phyloP scores from a whole-genome alignment of 2,329 filamentous ascomycete species.

The Cercospora sesami region DNA sequence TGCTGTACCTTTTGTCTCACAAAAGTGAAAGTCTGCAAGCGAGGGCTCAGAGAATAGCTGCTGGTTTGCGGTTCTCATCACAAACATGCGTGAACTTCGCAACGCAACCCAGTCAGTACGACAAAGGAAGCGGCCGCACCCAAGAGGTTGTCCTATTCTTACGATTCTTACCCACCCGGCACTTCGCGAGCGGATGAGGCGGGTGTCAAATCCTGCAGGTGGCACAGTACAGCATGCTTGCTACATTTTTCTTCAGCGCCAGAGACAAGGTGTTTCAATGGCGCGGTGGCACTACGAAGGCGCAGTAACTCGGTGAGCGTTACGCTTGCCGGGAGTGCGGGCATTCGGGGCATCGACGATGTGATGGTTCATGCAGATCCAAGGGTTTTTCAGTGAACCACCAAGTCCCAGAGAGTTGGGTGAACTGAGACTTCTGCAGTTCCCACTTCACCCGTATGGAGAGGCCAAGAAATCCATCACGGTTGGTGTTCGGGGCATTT shows the following conservation, averaged over 20 bases:
- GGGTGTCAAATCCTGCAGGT: neutral
- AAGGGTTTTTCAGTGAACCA: neutral
- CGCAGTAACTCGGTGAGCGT: neutral
- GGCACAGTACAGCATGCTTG: neutral
- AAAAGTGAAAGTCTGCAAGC: neutral
- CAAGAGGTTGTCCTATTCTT: neutral
- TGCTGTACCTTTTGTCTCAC: neutral
- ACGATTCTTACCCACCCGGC: neutral
- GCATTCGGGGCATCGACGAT: neutral
- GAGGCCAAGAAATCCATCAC: neutral
- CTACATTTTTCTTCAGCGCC: neutral
- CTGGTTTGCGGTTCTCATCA: neutral
- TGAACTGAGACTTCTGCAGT: neutral
- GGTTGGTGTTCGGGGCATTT: neutral
- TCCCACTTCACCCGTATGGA: neutral
- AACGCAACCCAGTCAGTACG: neutral
- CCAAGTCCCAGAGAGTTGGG: neutral
- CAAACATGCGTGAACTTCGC: neutral
- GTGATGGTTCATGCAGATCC: neutral
- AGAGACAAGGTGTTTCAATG: neutral
- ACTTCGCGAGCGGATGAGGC: neutral
- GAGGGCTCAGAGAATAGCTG: neutral
- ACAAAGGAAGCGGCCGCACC: neutral
- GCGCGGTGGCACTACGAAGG: neutral
- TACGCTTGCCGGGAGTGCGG: neutral